phyloP scores from a whole-genome alignment of 768 basidiomycete species.

The Termitomyces sp. region DNA sequence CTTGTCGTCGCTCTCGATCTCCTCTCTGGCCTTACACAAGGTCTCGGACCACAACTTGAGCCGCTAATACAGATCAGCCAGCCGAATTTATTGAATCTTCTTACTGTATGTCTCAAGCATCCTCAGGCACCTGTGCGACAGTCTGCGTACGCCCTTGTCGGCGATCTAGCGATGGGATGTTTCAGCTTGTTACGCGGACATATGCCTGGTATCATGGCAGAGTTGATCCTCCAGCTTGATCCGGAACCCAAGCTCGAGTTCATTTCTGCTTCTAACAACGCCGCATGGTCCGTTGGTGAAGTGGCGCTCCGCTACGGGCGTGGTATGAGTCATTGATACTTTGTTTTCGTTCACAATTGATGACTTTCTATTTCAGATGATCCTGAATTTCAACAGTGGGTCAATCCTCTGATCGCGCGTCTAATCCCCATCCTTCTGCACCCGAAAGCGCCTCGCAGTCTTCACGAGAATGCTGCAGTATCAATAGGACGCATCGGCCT shows the following conservation, averaged over 20 bases:
- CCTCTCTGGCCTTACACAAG: conserved; percentile 92
- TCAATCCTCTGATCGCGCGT: conserved; percentile 77
- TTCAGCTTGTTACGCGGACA: conserved; percentile 81
- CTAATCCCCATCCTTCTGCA: conserved; percentile 92
- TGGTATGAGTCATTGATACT: conserved; percentile 32
- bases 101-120: conserved; percentile 90
- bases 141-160: conserved; percentile 96
- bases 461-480: conserved; percentile 97
- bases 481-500: conserved; percentile 95
- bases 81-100: conserved; percentile 74
- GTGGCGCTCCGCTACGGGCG: conserved; percentile 89
- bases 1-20: conserved; percentile 97
- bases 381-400: conserved; percentile 88
- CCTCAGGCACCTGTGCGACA: conserved; percentile 94
- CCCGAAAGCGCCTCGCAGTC: conserved; percentile 86
- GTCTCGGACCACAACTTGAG: conserved; percentile 76
- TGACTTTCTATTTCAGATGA: conserved; percentile 43
- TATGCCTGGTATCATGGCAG: conserved; percentile 85
- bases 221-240: conserved; percentile 85
- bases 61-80: conserved; percentile 61
- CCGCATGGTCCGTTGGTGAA: conserved; percentile 99
- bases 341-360: conserved; percentile 4
- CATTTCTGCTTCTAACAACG: conserved; percentile 97
- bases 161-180: conserved; percentile 96
- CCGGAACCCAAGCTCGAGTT: conserved; percentile 92